These are phyloP conservation scores for Martiniozyma asiatica DNA, from an alignment of 1,139 yeast genomes.

Conservation along the genomic window DNA sequence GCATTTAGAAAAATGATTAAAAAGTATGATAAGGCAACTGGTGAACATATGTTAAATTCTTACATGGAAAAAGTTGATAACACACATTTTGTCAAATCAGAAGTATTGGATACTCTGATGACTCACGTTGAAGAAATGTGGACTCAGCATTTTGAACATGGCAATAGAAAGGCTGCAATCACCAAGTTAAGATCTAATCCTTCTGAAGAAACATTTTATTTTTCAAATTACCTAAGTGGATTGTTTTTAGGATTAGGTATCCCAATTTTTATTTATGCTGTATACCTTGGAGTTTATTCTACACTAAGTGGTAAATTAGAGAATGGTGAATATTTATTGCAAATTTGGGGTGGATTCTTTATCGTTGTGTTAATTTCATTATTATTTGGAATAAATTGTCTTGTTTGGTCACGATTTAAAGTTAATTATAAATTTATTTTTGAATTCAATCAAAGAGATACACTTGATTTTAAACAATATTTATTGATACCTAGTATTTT, in stretches of 20 bases:
- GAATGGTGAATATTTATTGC: constrained; percentile 52
- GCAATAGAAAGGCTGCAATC: constrained; percentile 62
- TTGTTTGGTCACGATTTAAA: constrained; percentile 60
- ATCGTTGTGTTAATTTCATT: constrained; percentile 46
- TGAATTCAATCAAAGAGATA: constrained; percentile 67
- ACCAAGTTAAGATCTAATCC: constrained; percentile 54
- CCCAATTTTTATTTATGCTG: constrained; percentile 46
- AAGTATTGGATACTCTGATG: constrained; percentile 50
- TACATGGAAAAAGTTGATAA: constrained; percentile 50
- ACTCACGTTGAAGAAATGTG: constrained; percentile 56
- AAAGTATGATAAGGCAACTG: constrained; percentile 71
- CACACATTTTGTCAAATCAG: constrained; percentile 53
- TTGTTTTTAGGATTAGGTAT: constrained; percentile 56
- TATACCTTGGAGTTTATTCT: constrained; percentile 37
- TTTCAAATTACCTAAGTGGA: constrained; percentile 47
- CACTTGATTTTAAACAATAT: constrained; percentile 56
- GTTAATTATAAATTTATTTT: constrained; percentile 87
- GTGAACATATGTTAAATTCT: constrained; percentile 32
- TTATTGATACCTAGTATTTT: constrained; percentile 51
- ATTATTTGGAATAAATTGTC: constrained; percentile 57
- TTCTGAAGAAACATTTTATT: constrained; percentile 29
- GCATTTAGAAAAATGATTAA: constrained; percentile 84
- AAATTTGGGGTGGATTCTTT: constrained; percentile 89
- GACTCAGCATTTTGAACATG: constrained; percentile 55
- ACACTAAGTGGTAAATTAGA: constrained; percentile 29